Base-by-base conservation (phyloP, 148 eudicot species). In the Drosera capensis region DNA sequence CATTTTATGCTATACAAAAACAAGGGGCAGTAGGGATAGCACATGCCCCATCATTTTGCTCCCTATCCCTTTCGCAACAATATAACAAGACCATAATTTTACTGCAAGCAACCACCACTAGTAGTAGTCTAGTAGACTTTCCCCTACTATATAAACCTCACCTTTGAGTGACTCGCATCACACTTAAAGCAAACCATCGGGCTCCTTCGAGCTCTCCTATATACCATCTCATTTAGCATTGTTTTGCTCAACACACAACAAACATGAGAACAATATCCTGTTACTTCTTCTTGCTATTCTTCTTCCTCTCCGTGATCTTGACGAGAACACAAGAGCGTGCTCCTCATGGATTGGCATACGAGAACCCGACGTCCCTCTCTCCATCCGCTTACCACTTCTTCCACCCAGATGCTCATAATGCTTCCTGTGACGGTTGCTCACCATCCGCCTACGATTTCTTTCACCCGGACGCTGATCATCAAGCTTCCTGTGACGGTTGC, bases 301-400 rank as follows among this genome's bases (percentile, higher is more conserved):
- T 74, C 43, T 39, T 58, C 1, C 49, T 78, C 20, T 46, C 71
- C 50, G 18, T 66, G 1, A 23, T 66, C 55, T 59, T 49, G 3
- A 29, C 44, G 15, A 36, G 26, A 21, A 75, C 75, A 20, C 77
- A 75, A 57, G 71, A 64, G 0, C 59, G 82, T 57, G 67, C 79
- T 13, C 85, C 85, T 30, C 94, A 82, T 7, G 86, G 94, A 39
- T 74, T 82, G 8, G 50, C 43, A 26, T 37, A 57, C 24, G 63
- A 65, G 49, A 41, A 43, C 44, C 82, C 82, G 0, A 12, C 25
- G 7, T 77, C 86, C 7, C 38, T 78, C 47, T 72, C 94, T 12
- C 94, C 94, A 11, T 51, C 71, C 7, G 77, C 82, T n/a, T 71
- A 56, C 36, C 68, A 68, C 1, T 82, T 82, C 31, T 82, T 82